phyloP scores from a whole-genome alignment of 1,284 basidiomycete species.

The Coniferiporia sulphurascens region DNA sequence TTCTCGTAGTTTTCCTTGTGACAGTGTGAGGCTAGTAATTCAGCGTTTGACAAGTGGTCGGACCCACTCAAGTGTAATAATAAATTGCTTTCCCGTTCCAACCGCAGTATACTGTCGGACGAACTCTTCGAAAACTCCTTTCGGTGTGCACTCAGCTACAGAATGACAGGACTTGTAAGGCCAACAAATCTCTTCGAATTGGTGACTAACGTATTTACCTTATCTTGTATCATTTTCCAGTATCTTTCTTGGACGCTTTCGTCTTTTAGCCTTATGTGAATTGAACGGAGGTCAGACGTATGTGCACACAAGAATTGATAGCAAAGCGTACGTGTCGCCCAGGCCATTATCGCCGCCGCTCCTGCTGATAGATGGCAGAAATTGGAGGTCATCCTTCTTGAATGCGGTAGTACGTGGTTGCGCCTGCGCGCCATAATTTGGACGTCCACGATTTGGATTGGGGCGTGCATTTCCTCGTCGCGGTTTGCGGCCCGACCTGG shows the following conservation, averaged over 20 bases:
- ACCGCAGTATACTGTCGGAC: neutral
- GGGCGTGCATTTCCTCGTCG: neutral
- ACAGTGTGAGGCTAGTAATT: neutral
- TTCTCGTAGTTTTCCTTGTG: slow-evolving; percentile 14
- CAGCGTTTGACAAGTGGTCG: no score
- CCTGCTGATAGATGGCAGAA: slow-evolving; percentile 14
- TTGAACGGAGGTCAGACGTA: neutral
- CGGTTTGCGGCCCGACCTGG: neutral
- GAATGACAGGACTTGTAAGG: neutral
- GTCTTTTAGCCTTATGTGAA: slow-evolving; percentile 9
- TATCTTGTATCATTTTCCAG: slow-evolving; percentile 13
- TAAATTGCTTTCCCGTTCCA: slow-evolving; percentile 13
- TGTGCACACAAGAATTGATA: neutral
- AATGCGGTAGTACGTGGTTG: neutral
- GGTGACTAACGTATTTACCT: neutral
- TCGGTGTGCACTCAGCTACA: slow-evolving; percentile 9
- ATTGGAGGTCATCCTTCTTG: neutral
- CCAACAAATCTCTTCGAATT: neutral
- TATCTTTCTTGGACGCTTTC: slow-evolving; percentile 7
- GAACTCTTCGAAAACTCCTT: slow-evolving; percentile 4
- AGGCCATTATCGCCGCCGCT: slow-evolving; percentile 9
- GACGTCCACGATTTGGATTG: neutral
- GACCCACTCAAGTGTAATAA: slow-evolving; percentile 8
- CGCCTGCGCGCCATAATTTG: neutral
- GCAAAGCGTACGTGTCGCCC: slow-evolving; percentile 9